phyloP scores from a whole-genome alignment of 2,329 filamentous ascomycete genomes.

The Coniochaeta sp. region DNA sequence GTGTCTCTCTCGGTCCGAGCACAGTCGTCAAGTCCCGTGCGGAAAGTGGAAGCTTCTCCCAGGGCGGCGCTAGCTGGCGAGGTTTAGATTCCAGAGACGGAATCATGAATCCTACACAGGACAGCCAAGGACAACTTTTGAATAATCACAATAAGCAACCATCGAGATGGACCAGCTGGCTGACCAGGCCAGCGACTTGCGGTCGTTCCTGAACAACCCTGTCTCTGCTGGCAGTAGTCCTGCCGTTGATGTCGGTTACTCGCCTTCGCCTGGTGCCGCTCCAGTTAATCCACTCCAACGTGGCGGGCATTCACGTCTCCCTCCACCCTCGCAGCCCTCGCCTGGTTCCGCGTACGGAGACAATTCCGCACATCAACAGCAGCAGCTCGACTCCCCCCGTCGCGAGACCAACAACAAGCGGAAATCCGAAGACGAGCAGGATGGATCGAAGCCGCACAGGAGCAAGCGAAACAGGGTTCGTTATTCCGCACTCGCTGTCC shows the following conservation, averaged over 20 bases:
- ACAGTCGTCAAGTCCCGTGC: too few species aligned
- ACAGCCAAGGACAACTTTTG: background rate
- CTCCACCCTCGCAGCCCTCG: conserved; percentile 12
- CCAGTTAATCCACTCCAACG: conserved; percentile 9
- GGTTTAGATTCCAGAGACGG: too few species aligned
- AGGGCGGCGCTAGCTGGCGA: too few species aligned
- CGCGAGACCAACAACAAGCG: conserved; percentile 18
- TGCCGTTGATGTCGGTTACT: conserved; percentile 7
- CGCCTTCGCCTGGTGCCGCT: conserved; percentile 11
- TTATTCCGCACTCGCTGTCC: too few species aligned
- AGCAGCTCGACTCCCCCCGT: conserved; percentile 8
- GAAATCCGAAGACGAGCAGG: conserved; percentile 34
- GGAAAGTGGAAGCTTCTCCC: too few species aligned
- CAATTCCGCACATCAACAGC: conserved; percentile 38
- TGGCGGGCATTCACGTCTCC: too few species aligned
- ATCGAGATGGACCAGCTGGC: conserved; percentile 45
- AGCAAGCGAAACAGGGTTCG: conserved; percentile 54
- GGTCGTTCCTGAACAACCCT: conserved; percentile 36
- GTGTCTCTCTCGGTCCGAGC: too few species aligned
- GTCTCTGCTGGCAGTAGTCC: conserved; percentile 16
- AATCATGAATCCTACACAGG: too few species aligned
- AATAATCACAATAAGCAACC: background rate
- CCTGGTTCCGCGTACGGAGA: conserved; percentile 33
- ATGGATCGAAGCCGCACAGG: conserved; percentile 41
- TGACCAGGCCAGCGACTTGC: conserved; percentile 46